Percentiles rank a stretch among this genome's conserved stretches.
Conservation (phyloP, 768 basidiomycete genomes). For the Phylloporus sp. region DNA sequence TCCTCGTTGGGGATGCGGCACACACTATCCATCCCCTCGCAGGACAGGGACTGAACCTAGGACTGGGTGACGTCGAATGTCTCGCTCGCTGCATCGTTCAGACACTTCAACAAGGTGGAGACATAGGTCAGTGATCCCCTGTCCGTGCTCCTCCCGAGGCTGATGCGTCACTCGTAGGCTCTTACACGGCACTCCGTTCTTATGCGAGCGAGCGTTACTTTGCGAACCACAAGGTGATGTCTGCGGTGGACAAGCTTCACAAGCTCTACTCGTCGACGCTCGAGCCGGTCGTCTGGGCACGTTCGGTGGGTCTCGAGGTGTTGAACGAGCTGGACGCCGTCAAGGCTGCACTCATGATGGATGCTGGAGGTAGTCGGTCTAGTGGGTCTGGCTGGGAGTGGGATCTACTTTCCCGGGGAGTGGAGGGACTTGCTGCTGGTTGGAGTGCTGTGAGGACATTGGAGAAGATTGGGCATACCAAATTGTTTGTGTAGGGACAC, state of each 20-base stretch:
- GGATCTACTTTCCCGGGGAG: slow-evolving; percentile 35
- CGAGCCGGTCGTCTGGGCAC: slow-evolving; percentile 75
- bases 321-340: slow-evolving; percentile 82
- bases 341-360: slow-evolving; percentile 80
- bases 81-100: slow-evolving; percentile 61
- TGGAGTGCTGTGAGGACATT: slow-evolving; percentile 30
- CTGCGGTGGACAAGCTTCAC: slow-evolving; percentile 84
- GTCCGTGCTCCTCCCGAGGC: neutral
- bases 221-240: slow-evolving; percentile 81
- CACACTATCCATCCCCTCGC: slow-evolving; percentile 94
- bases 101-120: slow-evolving; percentile 60
- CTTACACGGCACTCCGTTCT: slow-evolving; percentile 64
- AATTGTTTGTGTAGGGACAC: slow-evolving; percentile 7
- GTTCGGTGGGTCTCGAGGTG: slow-evolving; percentile 84
- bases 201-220: slow-evolving; percentile 83
- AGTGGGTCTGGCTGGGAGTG: slow-evolving; percentile 32
- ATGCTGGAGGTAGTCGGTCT: slow-evolving; percentile 50
- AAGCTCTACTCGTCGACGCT: slow-evolving; percentile 71
- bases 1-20: slow-evolving; percentile 92
- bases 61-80: slow-evolving; percentile 78
- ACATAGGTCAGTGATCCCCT: slow-evolving; percentile 58
- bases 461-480: slow-evolving; percentile 13
- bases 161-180: slow-evolving; percentile 42
- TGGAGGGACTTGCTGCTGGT: slow-evolving; percentile 40
- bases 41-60: slow-evolving; percentile 93